A percentile compares a stretch with the other conserved stretches of the same genome.
These are phyloP conservation scores for Neurospora sp. DNA, from an alignment of 495 filamentous ascomycete genomes.

Conservation along the genomic window DNA sequence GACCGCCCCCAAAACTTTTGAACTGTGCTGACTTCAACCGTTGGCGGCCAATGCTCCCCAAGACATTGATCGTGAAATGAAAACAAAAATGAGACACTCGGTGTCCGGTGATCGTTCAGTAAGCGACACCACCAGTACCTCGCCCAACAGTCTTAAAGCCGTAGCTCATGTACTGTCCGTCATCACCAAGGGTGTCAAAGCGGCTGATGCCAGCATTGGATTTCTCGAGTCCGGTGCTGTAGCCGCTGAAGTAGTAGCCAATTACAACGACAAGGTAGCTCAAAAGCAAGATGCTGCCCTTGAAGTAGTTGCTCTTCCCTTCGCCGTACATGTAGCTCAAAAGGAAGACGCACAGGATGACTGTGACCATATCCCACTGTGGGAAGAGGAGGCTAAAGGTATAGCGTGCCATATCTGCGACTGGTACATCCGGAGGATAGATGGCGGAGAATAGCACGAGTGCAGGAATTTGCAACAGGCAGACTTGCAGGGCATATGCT, in stretches of 20 bases:
- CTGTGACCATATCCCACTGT: conserved; percentile 98
- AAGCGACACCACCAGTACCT: conserved; percentile 25
- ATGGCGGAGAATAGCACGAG: conserved; percentile 82
- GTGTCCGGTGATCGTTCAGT: conserved; percentile 5
- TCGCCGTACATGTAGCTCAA: conserved; percentile 97
- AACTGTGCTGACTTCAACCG: neutral
- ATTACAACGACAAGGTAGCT: conserved; percentile 88
- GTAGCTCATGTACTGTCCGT: conserved; percentile 40
- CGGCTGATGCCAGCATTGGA: conserved; percentile 50
- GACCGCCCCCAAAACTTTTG: neutral
- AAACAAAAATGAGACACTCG: neutral
- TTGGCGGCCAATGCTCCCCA: neutral
- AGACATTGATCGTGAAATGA: neutral
- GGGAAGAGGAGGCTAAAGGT: conserved; percentile 95
- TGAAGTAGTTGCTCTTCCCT: conserved; percentile 92
- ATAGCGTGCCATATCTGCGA: conserved; percentile 53
- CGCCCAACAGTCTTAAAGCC: conserved; percentile 42
- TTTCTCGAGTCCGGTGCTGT: conserved; percentile 48
- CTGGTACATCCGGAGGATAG: conserved; percentile 27
- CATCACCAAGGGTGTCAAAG: conserved; percentile 55
- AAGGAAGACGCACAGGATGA: conserved; percentile 94
- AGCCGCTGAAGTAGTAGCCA: conserved; percentile 84
- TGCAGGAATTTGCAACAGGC: conserved; percentile 90
- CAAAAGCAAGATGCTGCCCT: conserved; percentile 85
- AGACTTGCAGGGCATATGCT: conserved; percentile 94